Conservation (phyloP, 169 alveolate genomes). For the Plasmodium fragile region DNA sequence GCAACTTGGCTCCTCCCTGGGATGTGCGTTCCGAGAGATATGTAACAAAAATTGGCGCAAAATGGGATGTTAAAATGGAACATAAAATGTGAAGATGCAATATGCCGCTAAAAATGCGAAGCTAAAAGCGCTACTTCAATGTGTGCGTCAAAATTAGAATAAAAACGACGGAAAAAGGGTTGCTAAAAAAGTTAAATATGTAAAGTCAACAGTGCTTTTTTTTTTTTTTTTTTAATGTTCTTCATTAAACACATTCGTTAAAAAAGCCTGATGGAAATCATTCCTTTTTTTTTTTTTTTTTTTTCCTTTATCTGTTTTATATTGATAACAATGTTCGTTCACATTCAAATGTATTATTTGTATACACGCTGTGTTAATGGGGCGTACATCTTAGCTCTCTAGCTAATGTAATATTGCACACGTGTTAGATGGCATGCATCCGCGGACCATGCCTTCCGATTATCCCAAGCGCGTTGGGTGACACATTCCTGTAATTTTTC, state of each 20-base stretch:
- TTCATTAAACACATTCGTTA: neutral
- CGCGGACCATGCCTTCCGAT: neutral
- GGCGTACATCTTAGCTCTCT: neutral
- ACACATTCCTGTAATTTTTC: neutral
- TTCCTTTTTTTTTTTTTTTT: neutral
- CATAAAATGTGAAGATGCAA: neutral
- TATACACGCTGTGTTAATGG: neutral
- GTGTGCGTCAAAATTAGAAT: slow-evolving; percentile 1
- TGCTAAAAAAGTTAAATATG: neutral
- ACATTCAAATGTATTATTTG: neutral
- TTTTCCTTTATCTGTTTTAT: neutral
- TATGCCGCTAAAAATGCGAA: neutral
- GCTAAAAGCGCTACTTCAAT: neutral
- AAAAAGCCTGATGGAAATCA: neutral
- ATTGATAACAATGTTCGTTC: neutral
- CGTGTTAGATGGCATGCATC: neutral
- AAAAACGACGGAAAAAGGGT: neutral
- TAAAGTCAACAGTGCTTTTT: neutral
- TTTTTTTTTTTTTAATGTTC: neutral
- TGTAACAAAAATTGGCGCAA: neutral
- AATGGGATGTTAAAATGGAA: neutral
- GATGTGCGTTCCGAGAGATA: neutral
- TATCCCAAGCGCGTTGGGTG: neutral
- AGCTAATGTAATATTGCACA: neutral
- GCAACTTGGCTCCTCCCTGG: slow-evolving; percentile 1